Evolutionary conservation across 2,329 filamentous ascomycete genomes (phyloP).

Genomic region (Xylaria sp.): DNA sequence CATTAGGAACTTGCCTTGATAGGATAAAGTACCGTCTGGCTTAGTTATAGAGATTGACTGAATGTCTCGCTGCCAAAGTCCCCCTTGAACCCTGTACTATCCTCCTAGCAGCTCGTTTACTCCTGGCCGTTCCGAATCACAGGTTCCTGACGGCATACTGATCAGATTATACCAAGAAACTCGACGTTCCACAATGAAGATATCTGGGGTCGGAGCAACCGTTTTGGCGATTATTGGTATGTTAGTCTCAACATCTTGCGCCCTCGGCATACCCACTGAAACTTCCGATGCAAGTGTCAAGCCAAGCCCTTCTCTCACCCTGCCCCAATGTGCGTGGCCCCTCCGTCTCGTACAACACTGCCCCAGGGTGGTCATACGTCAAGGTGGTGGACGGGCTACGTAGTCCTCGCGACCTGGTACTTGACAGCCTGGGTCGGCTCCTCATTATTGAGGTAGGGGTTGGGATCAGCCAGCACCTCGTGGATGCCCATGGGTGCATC

Average conservation of each 20-base stretch:
- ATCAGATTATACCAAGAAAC: not conserved
- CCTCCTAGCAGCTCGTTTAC: not conserved
- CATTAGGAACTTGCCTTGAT: no score
- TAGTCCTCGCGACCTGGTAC: slow-evolving; percentile 34
- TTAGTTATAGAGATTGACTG: not conserved
- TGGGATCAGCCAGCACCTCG: slow-evolving; percentile 38
- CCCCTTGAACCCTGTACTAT: slow-evolving; percentile 8
- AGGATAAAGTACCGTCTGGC: no score
- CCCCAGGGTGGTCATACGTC: slow-evolving; percentile 32
- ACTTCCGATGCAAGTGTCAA: not conserved
- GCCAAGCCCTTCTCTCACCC: slow-evolving; percentile 14
- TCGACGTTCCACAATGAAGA: slow-evolving; percentile 1
- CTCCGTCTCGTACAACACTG: slow-evolving; percentile 30
- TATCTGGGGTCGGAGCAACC: not conserved
- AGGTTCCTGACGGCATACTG: not conserved
- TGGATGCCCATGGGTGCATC: slow-evolving; percentile 37
- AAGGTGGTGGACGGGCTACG: slow-evolving; percentile 36
- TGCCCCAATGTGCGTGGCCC: slow-evolving; percentile 28
- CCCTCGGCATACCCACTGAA: not conserved
- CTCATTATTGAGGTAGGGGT: slow-evolving; percentile 35
- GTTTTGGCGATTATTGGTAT: slow-evolving; percentile 9
- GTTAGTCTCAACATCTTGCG: not conserved
- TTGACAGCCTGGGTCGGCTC: slow-evolving; percentile 36
- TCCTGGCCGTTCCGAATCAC: not conserved
- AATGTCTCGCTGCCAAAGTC: not conserved